A percentile compares a stretch with the other conserved stretches of the same genome.
Conservation (phyloP, 805 yeast species). For the Torulaspora gathmanii region DNA sequence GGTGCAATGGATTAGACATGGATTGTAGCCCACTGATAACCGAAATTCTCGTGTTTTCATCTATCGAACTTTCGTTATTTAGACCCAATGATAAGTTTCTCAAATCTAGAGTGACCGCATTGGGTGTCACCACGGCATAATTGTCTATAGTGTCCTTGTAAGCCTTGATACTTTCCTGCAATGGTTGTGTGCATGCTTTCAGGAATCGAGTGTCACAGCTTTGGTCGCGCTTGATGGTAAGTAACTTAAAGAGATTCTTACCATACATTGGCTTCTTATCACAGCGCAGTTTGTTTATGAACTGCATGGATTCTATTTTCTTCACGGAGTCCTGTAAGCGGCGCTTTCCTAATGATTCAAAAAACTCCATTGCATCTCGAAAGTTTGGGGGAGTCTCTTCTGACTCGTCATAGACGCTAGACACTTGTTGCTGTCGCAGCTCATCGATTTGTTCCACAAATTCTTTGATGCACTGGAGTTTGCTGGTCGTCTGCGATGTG, state of each 20-base stretch:
- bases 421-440: constrained; percentile 34
- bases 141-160: constrained; percentile 58
- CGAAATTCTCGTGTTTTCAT: constrained; percentile 30
- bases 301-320: constrained; percentile 50
- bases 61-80: constrained; percentile 23
- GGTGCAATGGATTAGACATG: constrained; percentile 58
- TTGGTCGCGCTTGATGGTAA: constrained; percentile 38
- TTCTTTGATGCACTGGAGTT: constrained; percentile 45
- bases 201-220: constrained; percentile 11
- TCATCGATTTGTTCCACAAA: constrained; percentile 43
- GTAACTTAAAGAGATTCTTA: constrained; percentile 44
- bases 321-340: constrained; percentile 51
- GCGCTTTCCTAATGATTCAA: constrained; percentile 49
- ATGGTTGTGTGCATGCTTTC: constrained; percentile 40
- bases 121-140: constrained; percentile 84
- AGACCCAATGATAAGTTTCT: constrained; percentile 38
- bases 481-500: constrained; percentile 42
- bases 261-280: constrained; percentile 66
- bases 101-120: constrained; percentile 73
- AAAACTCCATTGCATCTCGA: constrained; percentile 51
- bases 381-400: constrained; percentile 20
- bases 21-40: constrained; percentile 12
- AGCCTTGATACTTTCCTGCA: constrained; percentile 37
- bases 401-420: constrained; percentile 7
- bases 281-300: constrained; percentile 64